Base-by-base conservation (phyloP, 164 flowering plant species). In the Brasenia schreberi region DNA sequence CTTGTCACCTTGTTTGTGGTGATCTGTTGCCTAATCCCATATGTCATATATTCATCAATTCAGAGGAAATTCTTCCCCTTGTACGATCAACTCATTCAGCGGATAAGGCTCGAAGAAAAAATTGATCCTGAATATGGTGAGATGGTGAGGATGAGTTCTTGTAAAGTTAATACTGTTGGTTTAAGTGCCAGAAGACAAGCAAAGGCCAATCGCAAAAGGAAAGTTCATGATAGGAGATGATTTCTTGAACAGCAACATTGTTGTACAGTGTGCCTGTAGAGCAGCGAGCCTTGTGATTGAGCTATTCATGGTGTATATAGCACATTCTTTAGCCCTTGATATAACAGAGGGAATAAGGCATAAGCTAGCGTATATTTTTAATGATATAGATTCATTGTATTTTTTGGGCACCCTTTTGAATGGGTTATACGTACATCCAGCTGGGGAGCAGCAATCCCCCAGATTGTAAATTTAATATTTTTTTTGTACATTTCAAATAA, bases 71-170 rank as follows among this genome's bases (percentile, higher is more conserved):
- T 88, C 80, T 87, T 88, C 66, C 99, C 97, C 0, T 83, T 81
- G 92, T 90, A 87, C 74, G 97, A 95, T 73, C 80, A 69, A 18
- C 86, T 83, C 88, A 84, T 95, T 64, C 97, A 90, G 67, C 86
- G 96, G 96, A 83, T 89, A 42, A 77, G 90, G 72, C 58, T 58
- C 6, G 88, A 87, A 45, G 53, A 1, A 12, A 75, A 67, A 0
- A 27, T 79, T 0, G 90, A 93, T 65, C 86, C 87, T 3, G 89
- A 83, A 67, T 85, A 56, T 72, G 79, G 84, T 61, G 64, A 80
- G 0, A 74, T 85, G 80, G 85, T 83, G 68, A 78, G 87, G 42
- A 87, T 88, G 73, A 80, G 90, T 68, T 85, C 92, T 5, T 27
- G 85, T 33, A 75, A 83, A 18, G 79, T 84, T 5, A 78, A 77